Evolutionary conservation across 1,139 yeast genomes (phyloP).

Genomic region (Yamadazyma mexicana): DNA sequence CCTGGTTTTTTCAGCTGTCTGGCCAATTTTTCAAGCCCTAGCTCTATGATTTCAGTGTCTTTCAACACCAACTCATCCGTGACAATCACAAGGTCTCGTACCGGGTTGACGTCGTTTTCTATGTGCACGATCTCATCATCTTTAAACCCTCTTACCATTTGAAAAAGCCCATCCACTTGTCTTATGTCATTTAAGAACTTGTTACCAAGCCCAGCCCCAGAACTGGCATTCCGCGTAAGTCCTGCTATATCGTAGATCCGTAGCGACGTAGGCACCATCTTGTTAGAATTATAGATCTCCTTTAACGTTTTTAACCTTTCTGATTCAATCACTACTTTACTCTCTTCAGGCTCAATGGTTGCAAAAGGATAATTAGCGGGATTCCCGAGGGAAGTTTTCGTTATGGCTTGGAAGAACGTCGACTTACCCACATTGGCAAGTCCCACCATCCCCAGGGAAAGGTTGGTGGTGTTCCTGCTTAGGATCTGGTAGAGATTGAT

Average conservation of each 20-base stretch:
- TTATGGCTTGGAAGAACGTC: slow-evolving; percentile 65
- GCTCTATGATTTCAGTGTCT: slow-evolving; percentile 67
- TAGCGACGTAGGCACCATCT: slow-evolving; percentile 54
- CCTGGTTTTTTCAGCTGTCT: slow-evolving; percentile 44
- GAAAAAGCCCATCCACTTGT: slow-evolving; percentile 73
- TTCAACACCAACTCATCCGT: slow-evolving; percentile 72
- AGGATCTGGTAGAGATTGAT: slow-evolving; percentile 20
- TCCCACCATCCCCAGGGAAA: slow-evolving; percentile 64
- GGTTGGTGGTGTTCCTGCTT: slow-evolving; percentile 58
- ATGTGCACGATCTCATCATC: slow-evolving; percentile 73
- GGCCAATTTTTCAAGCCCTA: slow-evolving; percentile 46
- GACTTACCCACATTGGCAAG: slow-evolving; percentile 79
- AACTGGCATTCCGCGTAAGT: slow-evolving; percentile 67
- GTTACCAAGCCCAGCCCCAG: slow-evolving; percentile 78
- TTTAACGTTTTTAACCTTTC: slow-evolving; percentile 44
- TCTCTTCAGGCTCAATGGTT: slow-evolving; percentile 73
- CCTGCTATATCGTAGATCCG: slow-evolving; percentile 77
- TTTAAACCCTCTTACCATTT: slow-evolving; percentile 65
- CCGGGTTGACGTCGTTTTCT: slow-evolving; percentile 63
- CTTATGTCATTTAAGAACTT: slow-evolving; percentile 71
- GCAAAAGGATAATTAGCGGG: slow-evolving; percentile 85
- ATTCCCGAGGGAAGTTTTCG: slow-evolving; percentile 66
- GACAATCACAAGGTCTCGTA: slow-evolving; percentile 65
- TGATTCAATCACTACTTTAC: slow-evolving; percentile 59
- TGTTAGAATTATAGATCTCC: slow-evolving; percentile 49